These are phyloP conservation scores for Calonectria fujianensis DNA, from an alignment of 2,329 filamentous ascomycete species.

Conservation along the genomic window DNA sequence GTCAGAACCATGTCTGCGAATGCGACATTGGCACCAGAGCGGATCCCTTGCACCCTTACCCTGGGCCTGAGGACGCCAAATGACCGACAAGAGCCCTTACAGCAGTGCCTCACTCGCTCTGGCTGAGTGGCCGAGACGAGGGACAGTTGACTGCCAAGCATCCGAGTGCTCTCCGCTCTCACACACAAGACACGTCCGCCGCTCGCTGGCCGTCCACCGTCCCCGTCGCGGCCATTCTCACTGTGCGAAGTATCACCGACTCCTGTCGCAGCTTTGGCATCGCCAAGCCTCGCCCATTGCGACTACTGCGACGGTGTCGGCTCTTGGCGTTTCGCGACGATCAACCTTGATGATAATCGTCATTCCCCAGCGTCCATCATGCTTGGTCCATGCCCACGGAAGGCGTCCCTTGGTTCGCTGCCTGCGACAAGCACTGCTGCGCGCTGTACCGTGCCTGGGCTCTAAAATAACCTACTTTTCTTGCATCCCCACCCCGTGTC, in stretches of 20 bases:
- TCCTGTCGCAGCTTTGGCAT: conserved; percentile 34
- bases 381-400: conserved; percentile 15
- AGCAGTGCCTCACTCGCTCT: conserved; percentile 34
- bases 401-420: conserved; percentile 15
- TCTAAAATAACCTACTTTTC: conserved; percentile 34
- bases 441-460: conserved; percentile 27
- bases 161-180: neutral
- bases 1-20: conserved; percentile 29
- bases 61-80: neutral
- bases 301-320: conserved; percentile 30
- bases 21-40: conserved; percentile 36
- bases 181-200: conserved; percentile 12
- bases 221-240: conserved; percentile 21
- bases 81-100: conserved; percentile 32
- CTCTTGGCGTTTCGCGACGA: conserved; percentile 35
- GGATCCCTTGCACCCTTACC: conserved; percentile 13
- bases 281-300: conserved; percentile 36
- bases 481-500: conserved; percentile 28
- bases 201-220: conserved; percentile 13
- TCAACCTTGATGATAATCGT: conserved; percentile 21
- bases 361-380: conserved; percentile 30
- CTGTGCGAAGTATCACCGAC: conserved; percentile 41
- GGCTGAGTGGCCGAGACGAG: conserved; percentile 21
- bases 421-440: conserved; percentile 31
- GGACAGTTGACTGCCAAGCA: conserved; percentile 11